Conservation (phyloP, 1,284 basidiomycete species). For the Trichosporon inkin region DNA sequence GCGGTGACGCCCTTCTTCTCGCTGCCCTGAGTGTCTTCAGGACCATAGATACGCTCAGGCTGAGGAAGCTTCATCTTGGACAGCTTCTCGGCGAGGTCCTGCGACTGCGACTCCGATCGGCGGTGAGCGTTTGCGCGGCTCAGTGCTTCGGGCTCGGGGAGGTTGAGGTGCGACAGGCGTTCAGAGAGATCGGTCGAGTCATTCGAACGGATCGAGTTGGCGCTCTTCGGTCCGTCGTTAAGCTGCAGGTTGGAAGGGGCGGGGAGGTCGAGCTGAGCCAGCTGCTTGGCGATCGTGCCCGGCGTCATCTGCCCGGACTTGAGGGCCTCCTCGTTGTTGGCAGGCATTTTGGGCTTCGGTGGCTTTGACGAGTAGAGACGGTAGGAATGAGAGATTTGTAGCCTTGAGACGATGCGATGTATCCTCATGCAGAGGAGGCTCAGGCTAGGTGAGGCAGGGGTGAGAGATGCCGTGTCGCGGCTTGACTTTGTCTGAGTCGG, state of each 20-base stretch:
- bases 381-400: not conserved
- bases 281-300: slow-evolving; percentile 42
- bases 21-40: slow-evolving; percentile 31
- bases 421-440: slow-evolving; percentile 1
- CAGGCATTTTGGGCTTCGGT: slow-evolving; percentile 13
- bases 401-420: not conserved
- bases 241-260: slow-evolving; percentile 43
- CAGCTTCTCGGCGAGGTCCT: slow-evolving; percentile 43
- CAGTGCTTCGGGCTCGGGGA: slow-evolving; percentile 50
- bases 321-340: slow-evolving; percentile 14
- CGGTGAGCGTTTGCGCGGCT: slow-evolving; percentile 31
- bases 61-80: slow-evolving; percentile 49
- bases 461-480: not conserved
- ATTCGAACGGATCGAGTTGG: slow-evolving; percentile 14
- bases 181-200: slow-evolving; percentile 24
- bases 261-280: slow-evolving; percentile 48
- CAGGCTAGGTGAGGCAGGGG: not conserved
- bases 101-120: slow-evolving; percentile 46
- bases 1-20: slow-evolving; percentile 38
- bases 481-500: slow-evolving; percentile 6
- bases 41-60: slow-evolving; percentile 50
- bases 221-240: slow-evolving; percentile 17
- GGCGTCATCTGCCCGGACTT: slow-evolving; percentile 41
- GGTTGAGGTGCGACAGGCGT: slow-evolving; percentile 29
- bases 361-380: not conserved